Evolutionary conservation across 2,329 filamentous ascomycete species (phyloP).

Genomic region (Nemania sp.): DNA sequence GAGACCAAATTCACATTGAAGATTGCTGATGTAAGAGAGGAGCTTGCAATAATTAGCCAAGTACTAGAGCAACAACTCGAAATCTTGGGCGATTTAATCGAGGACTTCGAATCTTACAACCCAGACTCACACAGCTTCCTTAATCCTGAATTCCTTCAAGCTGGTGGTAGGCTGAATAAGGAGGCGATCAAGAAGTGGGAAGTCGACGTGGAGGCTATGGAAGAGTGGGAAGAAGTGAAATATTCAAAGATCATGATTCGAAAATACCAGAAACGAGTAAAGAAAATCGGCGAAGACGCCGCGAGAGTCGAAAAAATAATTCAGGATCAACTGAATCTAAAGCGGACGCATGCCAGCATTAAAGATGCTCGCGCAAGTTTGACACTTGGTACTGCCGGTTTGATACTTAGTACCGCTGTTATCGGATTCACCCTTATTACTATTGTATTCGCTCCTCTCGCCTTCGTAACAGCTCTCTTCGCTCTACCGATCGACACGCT

Average conservation of each 20-base stretch:
- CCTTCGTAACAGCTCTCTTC: slow-evolving; percentile 30
- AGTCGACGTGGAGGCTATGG: background rate
- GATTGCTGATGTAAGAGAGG: slow-evolving; percentile 30
- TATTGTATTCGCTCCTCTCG: slow-evolving; percentile 31
- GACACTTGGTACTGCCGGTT: slow-evolving; percentile 5
- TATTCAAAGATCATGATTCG: background rate
- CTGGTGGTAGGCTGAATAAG: too few relatives aligned
- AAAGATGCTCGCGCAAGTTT: slow-evolving; percentile 1
- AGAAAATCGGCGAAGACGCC: slow-evolving; percentile 27
- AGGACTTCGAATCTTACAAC: slow-evolving; percentile 5
- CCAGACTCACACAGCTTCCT: background rate
- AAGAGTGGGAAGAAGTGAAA: slow-evolving; percentile 11
- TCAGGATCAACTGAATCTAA: slow-evolving; percentile 33
- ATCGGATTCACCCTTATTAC: slow-evolving; percentile 36
- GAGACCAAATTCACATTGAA: slow-evolving; percentile 22
- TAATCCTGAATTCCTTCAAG: too few relatives aligned
- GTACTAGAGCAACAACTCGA: slow-evolving; percentile 26
- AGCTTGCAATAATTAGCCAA: slow-evolving; percentile 27
- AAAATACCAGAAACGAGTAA: background rate
- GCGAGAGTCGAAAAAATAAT: slow-evolving; percentile 28
- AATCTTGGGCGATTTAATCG: slow-evolving; percentile 9
- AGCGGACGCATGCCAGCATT: slow-evolving; percentile 26
- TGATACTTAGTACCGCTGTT: too few relatives aligned
- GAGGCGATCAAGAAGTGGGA: too few relatives aligned
- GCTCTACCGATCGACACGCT: slow-evolving; percentile 27